Evolutionary conservation across 2,329 filamentous ascomycete genomes (phyloP), one percentile per base, ranked within the genome.

Genomic region (Aaosphaeria arxii): DNA sequence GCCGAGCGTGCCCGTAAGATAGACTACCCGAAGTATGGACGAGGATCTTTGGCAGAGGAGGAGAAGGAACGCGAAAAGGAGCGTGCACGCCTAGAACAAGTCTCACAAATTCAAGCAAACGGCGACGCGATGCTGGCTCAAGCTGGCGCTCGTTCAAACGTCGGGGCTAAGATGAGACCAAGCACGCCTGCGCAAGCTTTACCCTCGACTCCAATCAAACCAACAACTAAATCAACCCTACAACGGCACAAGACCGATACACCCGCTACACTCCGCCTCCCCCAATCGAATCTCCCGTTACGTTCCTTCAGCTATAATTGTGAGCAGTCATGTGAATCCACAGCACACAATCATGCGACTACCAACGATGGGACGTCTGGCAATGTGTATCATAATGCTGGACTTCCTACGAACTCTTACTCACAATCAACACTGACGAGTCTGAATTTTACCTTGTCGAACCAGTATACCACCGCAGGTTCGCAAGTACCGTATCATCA

Each of bases 151-250:
- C 51, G 51, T 44, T 66, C 63, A 13, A 65, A 66, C 36, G 64
- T 65, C 13, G 55, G 62, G 32, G 58, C 60, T 6, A 64, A 65
- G 42, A 56, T 64, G 35, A 56, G 55, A 28, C 56, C 63, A 31
- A 38, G 53, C 28, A 62, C 33, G 33, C 33, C 33, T 36, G 33
- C n/a, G 9, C 9, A 36, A 36, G 33, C n/a, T n/a, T 9, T n/a
- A 36, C 33, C 33, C 7, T n/a, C 33, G n/a, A 9, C 33, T n/a
- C 33, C 33, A 9, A n/a, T 36, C 7, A 36, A 36, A 36, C 33
- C 33, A n/a, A 36, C 33, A 9, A n/a, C n/a, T 4, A 36, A 9
- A 9, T 36, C 33, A 9, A 36, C n/a, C n/a, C n/a, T 36, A n/a
- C 7, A 36, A n/a, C 33, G 33, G 7, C 33, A n/a, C 7, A 9